phyloP scores from a whole-genome alignment of 495 filamentous ascomycete genomes.

The Choiromyces venosus region DNA sequence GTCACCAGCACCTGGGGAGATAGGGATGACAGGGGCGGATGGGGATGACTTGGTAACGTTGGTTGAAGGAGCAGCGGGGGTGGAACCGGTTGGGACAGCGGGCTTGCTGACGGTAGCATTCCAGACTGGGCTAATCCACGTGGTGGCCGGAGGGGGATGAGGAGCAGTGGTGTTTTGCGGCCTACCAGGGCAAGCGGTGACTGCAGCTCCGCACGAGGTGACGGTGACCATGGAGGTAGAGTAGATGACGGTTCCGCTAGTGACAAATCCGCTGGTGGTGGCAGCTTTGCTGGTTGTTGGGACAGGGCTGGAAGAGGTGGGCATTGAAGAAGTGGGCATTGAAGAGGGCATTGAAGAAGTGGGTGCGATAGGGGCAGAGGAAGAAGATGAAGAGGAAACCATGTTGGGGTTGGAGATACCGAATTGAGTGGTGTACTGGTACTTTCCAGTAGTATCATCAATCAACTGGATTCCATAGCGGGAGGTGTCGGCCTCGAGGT shows the following conservation, averaged over 20 bases:
- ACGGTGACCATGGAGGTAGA: constrained; percentile 34
- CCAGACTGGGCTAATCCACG: constrained; percentile 17
- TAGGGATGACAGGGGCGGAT: constrained; percentile 39
- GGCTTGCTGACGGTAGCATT: constrained; percentile 24
- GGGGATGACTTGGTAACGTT: constrained; percentile 39
- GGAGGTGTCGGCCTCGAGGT: constrained; percentile 49
- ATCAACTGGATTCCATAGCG: constrained; percentile 63
- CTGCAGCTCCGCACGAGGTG: constrained; percentile 38
- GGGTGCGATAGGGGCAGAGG: constrained; percentile 6
- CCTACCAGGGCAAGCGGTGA: constrained; percentile 27
- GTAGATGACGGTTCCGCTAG: constrained; percentile 14
- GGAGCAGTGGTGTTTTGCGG: constrained; percentile 11
- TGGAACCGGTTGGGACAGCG: constrained; percentile 21
- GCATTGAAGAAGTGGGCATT: constrained; percentile 4
- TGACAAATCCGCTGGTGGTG: constrained; percentile 26
- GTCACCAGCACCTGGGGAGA: constrained; percentile 50
- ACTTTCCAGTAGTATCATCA: constrained; percentile 56
- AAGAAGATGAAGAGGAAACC: constrained; percentile 20
- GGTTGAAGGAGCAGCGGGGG: constrained; percentile 32
- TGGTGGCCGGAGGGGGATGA: constrained; percentile 29
- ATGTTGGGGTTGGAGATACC: constrained; percentile 52
- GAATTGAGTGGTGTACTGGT: constrained; percentile 67
- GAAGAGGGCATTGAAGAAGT: not conserved
- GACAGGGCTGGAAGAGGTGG: not conserved
- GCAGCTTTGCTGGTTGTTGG: constrained; percentile 6